These are phyloP conservation scores for Lotmaria passim DNA, from an alignment of 208 protist species.

Conservation along the genomic window DNA sequence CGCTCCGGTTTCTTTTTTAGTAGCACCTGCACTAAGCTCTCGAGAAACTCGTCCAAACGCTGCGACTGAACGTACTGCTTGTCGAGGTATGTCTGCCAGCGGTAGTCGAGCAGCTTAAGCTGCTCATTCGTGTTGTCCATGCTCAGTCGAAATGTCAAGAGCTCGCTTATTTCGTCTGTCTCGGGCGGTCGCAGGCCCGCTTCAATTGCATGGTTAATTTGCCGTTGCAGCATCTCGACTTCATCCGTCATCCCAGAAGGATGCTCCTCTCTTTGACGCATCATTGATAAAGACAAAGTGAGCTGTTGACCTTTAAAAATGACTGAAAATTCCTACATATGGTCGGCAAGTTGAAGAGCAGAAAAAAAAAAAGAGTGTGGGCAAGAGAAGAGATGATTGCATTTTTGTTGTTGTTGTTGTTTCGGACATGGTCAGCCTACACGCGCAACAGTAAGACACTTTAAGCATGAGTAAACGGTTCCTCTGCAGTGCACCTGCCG, in stretches of 20 bases:
- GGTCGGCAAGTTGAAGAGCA: too few species aligned
- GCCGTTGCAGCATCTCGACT: conserved; percentile 23
- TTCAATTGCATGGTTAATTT: conserved; percentile 42
- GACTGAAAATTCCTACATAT: too few species aligned
- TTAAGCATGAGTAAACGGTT: too few species aligned
- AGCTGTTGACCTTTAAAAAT: too few species aligned
- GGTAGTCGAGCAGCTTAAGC: conserved; percentile 55
- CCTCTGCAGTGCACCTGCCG: too few species aligned
- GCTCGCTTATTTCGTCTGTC: conserved; percentile 33
- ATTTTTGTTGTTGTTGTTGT: too few species aligned
- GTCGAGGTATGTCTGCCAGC: conserved; percentile 63
- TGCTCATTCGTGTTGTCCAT: conserved; percentile 41
- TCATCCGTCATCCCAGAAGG: conserved; percentile 14
- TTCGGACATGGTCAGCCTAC: too few species aligned
- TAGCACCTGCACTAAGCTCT: conserved; percentile 45
- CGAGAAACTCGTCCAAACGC: conserved; percentile 55
- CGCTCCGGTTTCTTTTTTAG: conserved; percentile 53
- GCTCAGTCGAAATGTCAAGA: conserved; percentile 22
- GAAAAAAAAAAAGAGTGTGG: neutral
- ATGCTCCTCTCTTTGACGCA: conserved; percentile 1
- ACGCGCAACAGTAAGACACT: too few species aligned
- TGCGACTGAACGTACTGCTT: conserved; percentile 56
- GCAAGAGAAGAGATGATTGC: too few species aligned
- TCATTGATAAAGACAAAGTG: neutral
- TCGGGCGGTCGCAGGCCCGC: conserved; percentile 23